A percentile compares a stretch with the other conserved stretches of the same genome.
These are phyloP conservation scores for Scheffersomyces stipitis DNA, from an alignment of 805 yeast genomes.

Conservation along the genomic window DNA sequence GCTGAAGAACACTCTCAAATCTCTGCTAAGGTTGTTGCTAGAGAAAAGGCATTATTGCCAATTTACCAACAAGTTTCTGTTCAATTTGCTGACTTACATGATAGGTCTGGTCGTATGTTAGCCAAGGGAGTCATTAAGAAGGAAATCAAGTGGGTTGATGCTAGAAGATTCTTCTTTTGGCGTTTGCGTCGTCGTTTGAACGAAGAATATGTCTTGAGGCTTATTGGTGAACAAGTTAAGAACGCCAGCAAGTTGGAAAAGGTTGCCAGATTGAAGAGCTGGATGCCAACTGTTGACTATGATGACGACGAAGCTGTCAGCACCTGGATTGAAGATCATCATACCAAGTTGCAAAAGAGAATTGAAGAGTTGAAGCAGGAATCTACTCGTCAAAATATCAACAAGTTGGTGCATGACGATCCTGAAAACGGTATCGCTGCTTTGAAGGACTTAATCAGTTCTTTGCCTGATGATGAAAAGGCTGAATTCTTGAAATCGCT, in stretches of 20 bases:
- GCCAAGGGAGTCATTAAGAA: conserved; percentile 89
- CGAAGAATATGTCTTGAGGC: conserved; percentile 83
- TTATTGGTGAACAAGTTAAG: conserved; percentile 61
- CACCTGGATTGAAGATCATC: conserved; percentile 81
- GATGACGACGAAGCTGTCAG: conserved; percentile 79
- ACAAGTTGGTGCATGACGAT: conserved; percentile 46
- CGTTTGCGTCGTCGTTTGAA: conserved; percentile 92
- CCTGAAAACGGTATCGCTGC: conserved; percentile 27
- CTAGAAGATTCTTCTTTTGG: conserved; percentile 99
- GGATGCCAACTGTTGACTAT: conserved; percentile 74
- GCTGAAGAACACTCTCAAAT: conserved; percentile 67
- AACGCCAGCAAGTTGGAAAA: conserved; percentile 71
- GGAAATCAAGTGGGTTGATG: conserved; percentile 79
- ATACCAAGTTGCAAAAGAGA: conserved; percentile 56
- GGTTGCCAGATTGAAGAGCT: conserved; percentile 81
- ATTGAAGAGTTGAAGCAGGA: conserved; percentile 67
- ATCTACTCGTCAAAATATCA: conserved; percentile 62
- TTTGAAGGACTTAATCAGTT: conserved; percentile 34
- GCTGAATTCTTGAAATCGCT: conserved; percentile 24
- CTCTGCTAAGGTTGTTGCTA: conserved; percentile 64
- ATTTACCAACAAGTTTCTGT: conserved; percentile 89
- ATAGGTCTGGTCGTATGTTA: conserved; percentile 95
- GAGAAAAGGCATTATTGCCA: conserved; percentile 81
- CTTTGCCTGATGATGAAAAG: conserved; percentile 37
- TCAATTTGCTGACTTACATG: conserved; percentile 97